Evolutionary conservation across 2,329 filamentous ascomycete genomes (phyloP).

Genomic region (Trematosphaeria pertusa): DNA sequence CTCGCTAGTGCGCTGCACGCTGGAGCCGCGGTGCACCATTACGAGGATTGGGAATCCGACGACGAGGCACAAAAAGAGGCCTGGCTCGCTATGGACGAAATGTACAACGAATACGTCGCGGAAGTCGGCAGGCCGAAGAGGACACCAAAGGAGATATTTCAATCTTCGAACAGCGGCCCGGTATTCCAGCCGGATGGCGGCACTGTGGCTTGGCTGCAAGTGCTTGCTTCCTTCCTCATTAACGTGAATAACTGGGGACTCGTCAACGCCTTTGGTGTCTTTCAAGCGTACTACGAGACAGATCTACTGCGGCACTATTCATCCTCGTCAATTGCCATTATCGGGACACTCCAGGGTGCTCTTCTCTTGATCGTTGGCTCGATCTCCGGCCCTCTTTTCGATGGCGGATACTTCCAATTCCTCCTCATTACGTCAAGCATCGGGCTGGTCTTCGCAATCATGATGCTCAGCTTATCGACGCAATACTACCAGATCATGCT

Average conservation of each 20-base stretch:
- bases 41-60: too few relatives aligned
- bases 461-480: constrained; percentile 53
- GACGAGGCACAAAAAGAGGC: too few relatives aligned
- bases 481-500: constrained; percentile 52
- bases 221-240: constrained; percentile 47
- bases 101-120: too few relatives aligned
- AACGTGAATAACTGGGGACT: constrained; percentile 52
- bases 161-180: too few relatives aligned
- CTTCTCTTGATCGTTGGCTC: constrained; percentile 37
- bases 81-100: too few relatives aligned
- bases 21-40: too few relatives aligned
- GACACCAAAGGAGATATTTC: too few relatives aligned
- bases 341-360: constrained; percentile 39
- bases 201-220: constrained; percentile 50
- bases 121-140: too few relatives aligned
- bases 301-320: constrained; percentile 27
- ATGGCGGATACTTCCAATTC: constrained; percentile 55
- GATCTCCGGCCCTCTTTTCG: constrained; percentile 41
- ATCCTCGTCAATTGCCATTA: constrained; percentile 38
- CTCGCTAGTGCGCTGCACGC: too few relatives aligned
- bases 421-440: constrained; percentile 47
- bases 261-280: constrained; percentile 35
- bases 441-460: constrained; percentile 52
- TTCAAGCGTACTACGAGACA: constrained; percentile 37
- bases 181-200: constrained; percentile 42